Evolutionary conservation across 805 yeast species (phyloP).

Genomic region (Yamadazyma tumulicola): DNA sequence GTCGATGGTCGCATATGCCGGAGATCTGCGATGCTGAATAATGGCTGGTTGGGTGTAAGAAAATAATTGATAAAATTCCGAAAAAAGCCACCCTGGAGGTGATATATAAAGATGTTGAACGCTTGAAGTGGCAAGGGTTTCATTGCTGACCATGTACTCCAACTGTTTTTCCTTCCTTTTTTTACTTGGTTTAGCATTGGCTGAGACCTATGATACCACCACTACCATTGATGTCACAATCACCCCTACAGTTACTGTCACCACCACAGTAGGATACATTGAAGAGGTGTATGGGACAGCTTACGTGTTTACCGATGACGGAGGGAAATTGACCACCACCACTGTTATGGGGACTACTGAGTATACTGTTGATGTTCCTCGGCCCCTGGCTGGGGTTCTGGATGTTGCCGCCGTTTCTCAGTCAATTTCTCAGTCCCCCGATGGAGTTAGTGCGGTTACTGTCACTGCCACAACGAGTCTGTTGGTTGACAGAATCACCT

Average conservation of each 20-base stretch:
- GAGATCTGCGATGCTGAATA: too few species aligned
- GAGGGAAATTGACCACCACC: constrained; percentile 25
- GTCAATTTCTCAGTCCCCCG: not conserved
- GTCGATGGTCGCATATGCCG: too few species aligned
- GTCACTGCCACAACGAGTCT: constrained; percentile 7
- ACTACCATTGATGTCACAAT: constrained; percentile 21
- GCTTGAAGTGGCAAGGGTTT: too few species aligned
- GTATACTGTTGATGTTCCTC: not conserved
- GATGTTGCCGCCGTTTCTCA: constrained; percentile 2
- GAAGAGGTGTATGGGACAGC: constrained; percentile 25
- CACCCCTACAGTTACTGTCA: constrained; percentile 28
- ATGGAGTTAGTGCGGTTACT: constrained; percentile 3
- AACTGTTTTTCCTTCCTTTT: constrained; percentile 15
- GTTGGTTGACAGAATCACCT: constrained; percentile 1
- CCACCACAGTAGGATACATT: constrained; percentile 25
- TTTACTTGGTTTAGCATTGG: constrained; percentile 10
- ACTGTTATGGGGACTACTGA: constrained; percentile 13
- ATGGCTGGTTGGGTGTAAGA: too few species aligned
- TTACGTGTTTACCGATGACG: constrained; percentile 27
- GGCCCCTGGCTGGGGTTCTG: not conserved
- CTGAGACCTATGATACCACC: constrained; percentile 10
- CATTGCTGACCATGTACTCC: constrained; percentile 10
- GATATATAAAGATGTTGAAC: too few species aligned
- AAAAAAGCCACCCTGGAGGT: too few species aligned
- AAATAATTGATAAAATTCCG: too few species aligned